Evolutionary conservation across 1,284 basidiomycete genomes (phyloP).

Genomic region (Ceratobasidium sp.): DNA sequence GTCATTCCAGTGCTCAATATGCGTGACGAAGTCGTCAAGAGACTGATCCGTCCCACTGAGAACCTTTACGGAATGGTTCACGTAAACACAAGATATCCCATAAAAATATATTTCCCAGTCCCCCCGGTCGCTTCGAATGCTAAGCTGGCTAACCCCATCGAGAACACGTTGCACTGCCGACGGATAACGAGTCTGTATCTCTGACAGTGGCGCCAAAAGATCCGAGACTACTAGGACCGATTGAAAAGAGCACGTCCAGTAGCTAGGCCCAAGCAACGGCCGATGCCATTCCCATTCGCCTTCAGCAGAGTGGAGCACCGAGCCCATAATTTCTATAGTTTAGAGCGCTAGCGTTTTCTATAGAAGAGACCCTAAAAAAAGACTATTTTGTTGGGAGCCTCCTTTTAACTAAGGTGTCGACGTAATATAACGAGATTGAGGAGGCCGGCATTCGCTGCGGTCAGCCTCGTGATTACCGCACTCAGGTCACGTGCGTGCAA

Average conservation of each 20-base stretch:
- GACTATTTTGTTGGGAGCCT: too few relatives aligned
- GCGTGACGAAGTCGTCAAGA: neutral
- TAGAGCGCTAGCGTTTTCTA: too few relatives aligned
- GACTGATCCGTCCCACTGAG: constrained; percentile 1
- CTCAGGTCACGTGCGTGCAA: too few relatives aligned
- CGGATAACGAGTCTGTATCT: constrained; percentile 9
- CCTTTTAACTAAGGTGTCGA: too few relatives aligned
- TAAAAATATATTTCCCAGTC: constrained; percentile 24
- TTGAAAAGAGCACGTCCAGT: neutral
- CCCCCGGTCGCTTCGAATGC: neutral
- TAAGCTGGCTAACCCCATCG: neutral
- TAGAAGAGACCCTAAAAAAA: too few relatives aligned
- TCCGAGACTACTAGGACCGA: neutral
- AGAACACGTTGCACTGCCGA: constrained; percentile 12
- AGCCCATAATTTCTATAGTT: neutral
- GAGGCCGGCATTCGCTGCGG: too few relatives aligned
- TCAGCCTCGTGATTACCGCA: too few relatives aligned
- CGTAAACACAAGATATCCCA: constrained; percentile 13
- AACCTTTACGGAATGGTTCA: neutral
- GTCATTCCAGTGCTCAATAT: constrained; percentile 1
- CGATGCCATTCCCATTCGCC: constrained; percentile 18
- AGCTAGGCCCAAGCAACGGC: constrained; percentile 16
- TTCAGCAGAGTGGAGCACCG: neutral
- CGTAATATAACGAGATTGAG: too few relatives aligned
- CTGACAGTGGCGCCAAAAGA: neutral